phyloP scores from a whole-genome alignment of 768 basidiomycete species.

The Rubroboletus satanas region DNA sequence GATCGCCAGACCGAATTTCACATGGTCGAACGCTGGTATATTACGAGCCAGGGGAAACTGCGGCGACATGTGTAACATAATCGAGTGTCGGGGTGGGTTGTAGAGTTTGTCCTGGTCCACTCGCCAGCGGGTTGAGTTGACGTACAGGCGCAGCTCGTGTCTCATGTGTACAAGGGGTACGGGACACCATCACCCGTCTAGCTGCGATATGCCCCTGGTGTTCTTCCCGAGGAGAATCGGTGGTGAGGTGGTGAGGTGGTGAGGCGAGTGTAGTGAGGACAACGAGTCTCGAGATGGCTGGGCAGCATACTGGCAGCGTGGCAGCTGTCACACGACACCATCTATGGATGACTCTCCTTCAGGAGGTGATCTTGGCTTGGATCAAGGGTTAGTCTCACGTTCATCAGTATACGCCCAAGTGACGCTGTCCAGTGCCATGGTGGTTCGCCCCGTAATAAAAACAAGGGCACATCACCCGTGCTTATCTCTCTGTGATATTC shows the following conservation, averaged over 20 bases:
- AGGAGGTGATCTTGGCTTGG: neutral
- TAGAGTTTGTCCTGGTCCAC: neutral
- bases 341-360: neutral
- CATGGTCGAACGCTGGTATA: neutral
- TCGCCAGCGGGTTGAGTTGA: neutral
- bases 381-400: neutral
- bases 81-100: neutral
- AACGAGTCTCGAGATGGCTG: neutral
- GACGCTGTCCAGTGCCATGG: neutral
- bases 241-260: neutral
- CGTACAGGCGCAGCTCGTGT: neutral
- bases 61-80: neutral
- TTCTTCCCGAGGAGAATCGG: neutral
- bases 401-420: neutral
- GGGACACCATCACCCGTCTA: neutral
- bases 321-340: neutral
- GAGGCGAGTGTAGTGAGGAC: neutral
- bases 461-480: neutral
- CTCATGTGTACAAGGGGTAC: neutral
- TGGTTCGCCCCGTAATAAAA: too few species aligned
- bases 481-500: neutral
- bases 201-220: neutral
- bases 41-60: neutral
- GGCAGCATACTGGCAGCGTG: neutral
- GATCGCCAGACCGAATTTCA: slow-evolving; percentile 1